Evolutionary conservation across 129 eudicot genomes (phyloP).

Genomic region (Deinandra increscens): DNA sequence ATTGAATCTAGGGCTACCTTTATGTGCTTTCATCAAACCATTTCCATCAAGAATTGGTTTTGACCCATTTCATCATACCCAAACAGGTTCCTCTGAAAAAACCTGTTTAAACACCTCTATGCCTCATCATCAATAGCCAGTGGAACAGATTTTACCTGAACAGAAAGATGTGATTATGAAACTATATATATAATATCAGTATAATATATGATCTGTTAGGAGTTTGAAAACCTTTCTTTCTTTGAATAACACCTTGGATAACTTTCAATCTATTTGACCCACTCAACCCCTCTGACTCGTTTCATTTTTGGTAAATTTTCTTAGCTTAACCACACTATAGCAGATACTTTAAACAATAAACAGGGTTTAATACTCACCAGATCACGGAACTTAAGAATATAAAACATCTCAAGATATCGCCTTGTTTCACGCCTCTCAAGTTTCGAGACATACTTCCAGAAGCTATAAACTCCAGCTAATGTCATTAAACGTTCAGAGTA

Average conservation of each 20-base stretch:
- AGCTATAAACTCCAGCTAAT: slow-evolving; percentile 90
- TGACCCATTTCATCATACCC: no score
- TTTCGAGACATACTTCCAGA: slow-evolving; percentile 93
- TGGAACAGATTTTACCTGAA: slow-evolving; percentile 76
- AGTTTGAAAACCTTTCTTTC: background rate
- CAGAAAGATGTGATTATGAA: background rate
- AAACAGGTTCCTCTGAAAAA: no score
- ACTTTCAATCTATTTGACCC: background rate
- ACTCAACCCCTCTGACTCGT: background rate
- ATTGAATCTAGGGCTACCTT: slow-evolving; percentile 31
- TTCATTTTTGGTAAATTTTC: background rate
- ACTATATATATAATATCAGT: background rate
- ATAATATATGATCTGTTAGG: background rate
- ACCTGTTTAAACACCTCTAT: background rate
- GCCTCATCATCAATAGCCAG: slow-evolving; percentile 53
- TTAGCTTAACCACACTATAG: background rate
- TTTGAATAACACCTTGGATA: background rate
- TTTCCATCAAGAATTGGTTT: no score
- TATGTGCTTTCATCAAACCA: background rate
- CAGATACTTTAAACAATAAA: background rate
- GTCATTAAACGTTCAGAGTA: slow-evolving; percentile 92
- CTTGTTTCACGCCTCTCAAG: slow-evolving; percentile 91
- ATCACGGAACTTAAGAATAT: slow-evolving; percentile 91
- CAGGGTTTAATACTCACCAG: slow-evolving; percentile 52
- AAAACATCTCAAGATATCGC: slow-evolving; percentile 97